A percentile compares a stretch with the other conserved stretches of the same genome.
These are phyloP conservation scores for Alisma plantagoaquatica DNA, from an alignment of 106 monocot genomes.

Conservation along the genomic window DNA sequence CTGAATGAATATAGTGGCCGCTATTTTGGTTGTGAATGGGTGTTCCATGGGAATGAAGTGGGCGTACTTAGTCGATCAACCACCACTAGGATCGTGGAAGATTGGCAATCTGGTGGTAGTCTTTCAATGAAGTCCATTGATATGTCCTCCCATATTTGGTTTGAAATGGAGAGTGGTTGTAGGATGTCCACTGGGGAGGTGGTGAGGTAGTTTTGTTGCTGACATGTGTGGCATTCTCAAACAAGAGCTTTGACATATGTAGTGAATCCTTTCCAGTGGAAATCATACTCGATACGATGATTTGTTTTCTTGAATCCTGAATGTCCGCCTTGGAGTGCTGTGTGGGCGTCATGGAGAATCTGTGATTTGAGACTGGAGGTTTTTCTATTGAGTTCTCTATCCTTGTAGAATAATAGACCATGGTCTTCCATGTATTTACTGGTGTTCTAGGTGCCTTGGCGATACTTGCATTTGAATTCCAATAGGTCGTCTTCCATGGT, in stretches of 20 bases:
- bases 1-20: conserved; percentile 5
- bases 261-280: conserved; percentile 2
- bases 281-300: neutral
- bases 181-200: neutral
- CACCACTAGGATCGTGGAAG: conserved; percentile 4
- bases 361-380: neutral
- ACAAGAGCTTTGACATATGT: neutral
- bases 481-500: too few relatives aligned
- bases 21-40: neutral
- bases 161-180: conserved; percentile 8
- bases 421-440: neutral
- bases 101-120: neutral
- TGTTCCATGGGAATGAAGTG: conserved; percentile 7
- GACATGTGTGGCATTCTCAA: neutral
- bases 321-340: neutral
- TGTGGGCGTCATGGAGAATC: neutral
- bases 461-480: too few relatives aligned
- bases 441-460: neutral
- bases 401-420: neutral
- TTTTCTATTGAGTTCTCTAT: neutral
- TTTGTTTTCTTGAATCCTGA: neutral
- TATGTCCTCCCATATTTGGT: conserved; percentile 3
- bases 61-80: conserved; percentile 11
- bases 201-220: neutral
- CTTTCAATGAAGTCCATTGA: conserved; percentile 19